Conservation (phyloP, 306 rosid genomes). For the Trichosanthes truncata region DNA sequence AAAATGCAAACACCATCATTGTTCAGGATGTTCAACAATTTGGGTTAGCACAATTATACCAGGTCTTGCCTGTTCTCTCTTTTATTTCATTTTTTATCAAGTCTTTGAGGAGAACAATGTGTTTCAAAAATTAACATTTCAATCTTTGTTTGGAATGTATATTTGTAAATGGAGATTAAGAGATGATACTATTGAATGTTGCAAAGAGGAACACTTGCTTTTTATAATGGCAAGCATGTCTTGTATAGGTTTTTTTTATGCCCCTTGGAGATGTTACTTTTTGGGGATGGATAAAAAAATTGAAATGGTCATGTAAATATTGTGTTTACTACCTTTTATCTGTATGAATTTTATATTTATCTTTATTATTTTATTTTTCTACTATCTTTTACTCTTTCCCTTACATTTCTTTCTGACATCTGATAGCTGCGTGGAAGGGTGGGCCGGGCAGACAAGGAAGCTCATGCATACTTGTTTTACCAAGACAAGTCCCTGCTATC, state of each 20-base stretch:
- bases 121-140: neutral
- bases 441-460: constrained; percentile 97
- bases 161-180: neutral
- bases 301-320: neutral
- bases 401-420: constrained; percentile 12
- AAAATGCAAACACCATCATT: constrained; percentile 94
- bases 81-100: neutral
- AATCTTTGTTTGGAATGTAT: neutral
- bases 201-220: neutral
- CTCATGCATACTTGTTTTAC: constrained; percentile 82
- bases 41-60: constrained; percentile 93
- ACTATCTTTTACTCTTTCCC: constrained; percentile 11
- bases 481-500: constrained; percentile 67
- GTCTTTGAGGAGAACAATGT: neutral
- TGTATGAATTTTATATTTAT: neutral
- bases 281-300: neutral
- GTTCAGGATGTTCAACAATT: constrained; percentile 95
- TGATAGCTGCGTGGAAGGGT: constrained; percentile 93
- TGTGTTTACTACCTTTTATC: neutral
- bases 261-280: neutral
- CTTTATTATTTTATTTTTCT: neutral
- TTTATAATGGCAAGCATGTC: neutral
- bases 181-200: neutral
- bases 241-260: neutral
- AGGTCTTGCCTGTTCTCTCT: constrained; percentile 48